Conservation (phyloP, 2,329 filamentous ascomycete genomes). For the Cryphonectria nitschkei region DNA sequence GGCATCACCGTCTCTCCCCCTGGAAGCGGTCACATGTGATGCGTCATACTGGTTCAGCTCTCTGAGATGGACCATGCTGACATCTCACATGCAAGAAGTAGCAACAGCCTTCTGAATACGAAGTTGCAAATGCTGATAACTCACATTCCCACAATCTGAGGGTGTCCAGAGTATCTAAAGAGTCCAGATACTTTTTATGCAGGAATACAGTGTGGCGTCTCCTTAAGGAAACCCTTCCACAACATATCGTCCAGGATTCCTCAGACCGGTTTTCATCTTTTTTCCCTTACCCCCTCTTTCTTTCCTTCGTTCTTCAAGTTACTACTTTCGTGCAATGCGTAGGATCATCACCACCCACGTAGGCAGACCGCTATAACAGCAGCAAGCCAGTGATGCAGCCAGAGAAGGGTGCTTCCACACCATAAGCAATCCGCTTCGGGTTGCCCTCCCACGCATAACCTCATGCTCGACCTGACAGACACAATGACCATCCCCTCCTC, state of each 20-base stretch:
- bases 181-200: not conserved
- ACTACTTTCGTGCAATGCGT: too few species aligned
- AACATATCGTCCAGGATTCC: not conserved
- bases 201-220: not conserved
- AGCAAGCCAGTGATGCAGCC: constrained; percentile 19
- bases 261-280: not conserved
- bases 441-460: not conserved
- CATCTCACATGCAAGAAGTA: constrained; percentile 14
- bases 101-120: not conserved
- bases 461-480: not conserved
- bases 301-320: too few species aligned
- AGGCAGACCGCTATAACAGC: constrained; percentile 8
- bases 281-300: too few species aligned
- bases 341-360: constrained; percentile 2
- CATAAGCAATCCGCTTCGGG: constrained; percentile 16
- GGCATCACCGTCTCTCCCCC: constrained; percentile 4
- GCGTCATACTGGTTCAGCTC: constrained; percentile 9
- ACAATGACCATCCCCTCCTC: not conserved
- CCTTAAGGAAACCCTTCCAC: not conserved
- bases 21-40: constrained; percentile 14
- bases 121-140: constrained; percentile 11
- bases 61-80: constrained; percentile 3
- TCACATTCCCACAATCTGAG: not conserved
- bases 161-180: not conserved
- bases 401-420: constrained; percentile 7